These are phyloP conservation scores for Neurospora cerealis DNA, from an alignment of 495 filamentous ascomycete species.

Conservation along the genomic window DNA sequence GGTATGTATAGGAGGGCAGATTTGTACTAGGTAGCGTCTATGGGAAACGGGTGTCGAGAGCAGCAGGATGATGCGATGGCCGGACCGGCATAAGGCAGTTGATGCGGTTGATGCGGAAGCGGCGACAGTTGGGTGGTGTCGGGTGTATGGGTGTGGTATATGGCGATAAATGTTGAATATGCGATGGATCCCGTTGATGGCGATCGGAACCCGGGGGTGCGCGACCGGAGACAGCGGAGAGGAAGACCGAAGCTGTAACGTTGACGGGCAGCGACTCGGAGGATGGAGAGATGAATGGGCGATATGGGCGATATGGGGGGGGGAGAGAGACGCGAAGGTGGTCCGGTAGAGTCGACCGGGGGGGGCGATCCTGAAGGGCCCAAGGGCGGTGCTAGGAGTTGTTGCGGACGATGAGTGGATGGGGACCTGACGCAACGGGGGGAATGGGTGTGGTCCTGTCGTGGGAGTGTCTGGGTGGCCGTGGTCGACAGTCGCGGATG, in stretches of 20 bases:
- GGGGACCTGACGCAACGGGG: conserved; percentile 9
- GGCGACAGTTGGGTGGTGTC: neutral
- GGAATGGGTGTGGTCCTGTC: conserved; percentile 10
- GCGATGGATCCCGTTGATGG: neutral
- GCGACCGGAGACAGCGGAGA: neutral
- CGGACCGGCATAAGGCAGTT: neutral
- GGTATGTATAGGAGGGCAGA: neutral
- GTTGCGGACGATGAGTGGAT: conserved; percentile 3
- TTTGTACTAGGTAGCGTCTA: neutral
- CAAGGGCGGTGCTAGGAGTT: neutral
- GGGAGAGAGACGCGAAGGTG: conserved; percentile 3
- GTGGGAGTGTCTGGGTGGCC: neutral
- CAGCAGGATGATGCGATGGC: neutral
- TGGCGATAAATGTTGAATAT: neutral
- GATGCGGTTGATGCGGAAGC: neutral
- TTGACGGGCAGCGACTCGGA: neutral
- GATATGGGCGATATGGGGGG: neutral
- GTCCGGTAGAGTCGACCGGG: neutral
- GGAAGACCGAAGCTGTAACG: neutral
- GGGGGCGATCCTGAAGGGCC: neutral
- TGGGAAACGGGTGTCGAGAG: neutral
- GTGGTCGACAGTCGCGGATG: conserved; percentile 1
- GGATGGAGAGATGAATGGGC: neutral
- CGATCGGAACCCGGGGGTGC: neutral
- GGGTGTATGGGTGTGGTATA: neutral